Evolutionary conservation across 2,329 filamentous ascomycete species (phyloP).

Genomic region (Trichoderma afroharzianum): DNA sequence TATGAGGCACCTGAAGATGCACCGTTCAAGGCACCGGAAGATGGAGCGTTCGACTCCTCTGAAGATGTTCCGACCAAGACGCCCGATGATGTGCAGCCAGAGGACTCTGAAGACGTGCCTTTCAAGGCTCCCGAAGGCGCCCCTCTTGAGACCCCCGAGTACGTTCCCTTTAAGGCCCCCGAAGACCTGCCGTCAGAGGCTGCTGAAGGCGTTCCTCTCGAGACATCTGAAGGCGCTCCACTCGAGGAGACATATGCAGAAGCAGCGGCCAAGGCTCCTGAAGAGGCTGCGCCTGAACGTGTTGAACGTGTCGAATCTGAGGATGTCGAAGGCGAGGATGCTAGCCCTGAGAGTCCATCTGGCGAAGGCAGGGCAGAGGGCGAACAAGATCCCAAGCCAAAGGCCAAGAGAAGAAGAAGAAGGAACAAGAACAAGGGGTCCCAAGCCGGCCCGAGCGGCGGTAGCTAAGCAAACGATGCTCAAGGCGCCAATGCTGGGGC

Average conservation of each 20-base stretch:
- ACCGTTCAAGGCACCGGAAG: not conserved
- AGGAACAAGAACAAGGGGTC: slow-evolving; percentile 20
- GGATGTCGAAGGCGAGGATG: slow-evolving; percentile 4
- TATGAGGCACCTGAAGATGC: not conserved
- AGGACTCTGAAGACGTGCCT: not conserved
- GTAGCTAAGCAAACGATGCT: slow-evolving; percentile 1
- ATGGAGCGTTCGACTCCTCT: not conserved
- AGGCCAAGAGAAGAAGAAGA: slow-evolving; percentile 18
- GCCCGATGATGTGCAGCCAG: not conserved
- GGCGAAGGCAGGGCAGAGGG: slow-evolving; percentile 4
- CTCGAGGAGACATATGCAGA: not conserved
- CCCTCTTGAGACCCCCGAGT: not conserved
- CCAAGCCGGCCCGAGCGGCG: slow-evolving; percentile 16
- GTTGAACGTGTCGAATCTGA: not conserved
- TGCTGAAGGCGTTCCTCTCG: not conserved
- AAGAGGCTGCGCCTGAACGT: not conserved
- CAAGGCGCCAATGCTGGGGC: not conserved
- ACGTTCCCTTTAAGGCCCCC: not conserved
- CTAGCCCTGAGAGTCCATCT: not conserved
- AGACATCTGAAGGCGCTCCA: not conserved
- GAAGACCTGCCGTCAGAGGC: not conserved
- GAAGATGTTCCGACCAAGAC: not conserved
- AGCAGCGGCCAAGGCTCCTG: not conserved
- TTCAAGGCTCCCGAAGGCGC: slow-evolving; percentile 3
- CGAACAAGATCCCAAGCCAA: slow-evolving; percentile 10